Evolutionary conservation across 805 yeast species (phyloP).

Genomic region (Hanseniaspora pseudoguilliermondii): DNA sequence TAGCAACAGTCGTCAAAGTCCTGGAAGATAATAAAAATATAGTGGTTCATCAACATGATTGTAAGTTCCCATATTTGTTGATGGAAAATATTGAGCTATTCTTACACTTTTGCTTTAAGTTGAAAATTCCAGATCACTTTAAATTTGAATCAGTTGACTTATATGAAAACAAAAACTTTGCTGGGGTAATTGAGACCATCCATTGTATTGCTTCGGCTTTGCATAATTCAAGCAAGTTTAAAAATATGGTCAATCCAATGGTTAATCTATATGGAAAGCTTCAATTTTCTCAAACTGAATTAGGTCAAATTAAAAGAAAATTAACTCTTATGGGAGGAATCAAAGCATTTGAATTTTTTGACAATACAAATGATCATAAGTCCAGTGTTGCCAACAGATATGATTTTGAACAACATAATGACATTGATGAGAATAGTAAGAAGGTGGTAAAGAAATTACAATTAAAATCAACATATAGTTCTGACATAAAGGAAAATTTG

Average conservation of each 20-base stretch:
- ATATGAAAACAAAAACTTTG: constrained; percentile 81
- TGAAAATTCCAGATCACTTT: constrained; percentile 76
- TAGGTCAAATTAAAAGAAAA: constrained; percentile 48
- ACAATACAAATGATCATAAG: constrained; percentile 28
- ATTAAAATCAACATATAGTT: background rate
- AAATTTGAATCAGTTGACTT: constrained; percentile 85
- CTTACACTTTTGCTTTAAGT: constrained; percentile 52
- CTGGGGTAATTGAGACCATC: constrained; percentile 84
- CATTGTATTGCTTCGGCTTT: constrained; percentile 77
- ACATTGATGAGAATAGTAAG: constrained; percentile 5
- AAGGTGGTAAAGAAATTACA: background rate
- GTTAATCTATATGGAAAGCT: constrained; percentile 49
- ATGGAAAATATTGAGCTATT: constrained; percentile 86
- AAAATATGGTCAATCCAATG: constrained; percentile 48
- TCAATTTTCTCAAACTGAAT: constrained; percentile 51
- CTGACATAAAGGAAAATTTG: background rate
- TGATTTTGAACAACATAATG: constrained; percentile 15
- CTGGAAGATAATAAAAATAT: constrained; percentile 55
- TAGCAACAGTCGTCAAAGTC: constrained; percentile 64
- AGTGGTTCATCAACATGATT: constrained; percentile 42
- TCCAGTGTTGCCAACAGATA: constrained; percentile 19
- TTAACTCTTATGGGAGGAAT: constrained; percentile 41
- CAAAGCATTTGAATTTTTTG: constrained; percentile 61
- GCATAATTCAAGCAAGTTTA: constrained; percentile 31
- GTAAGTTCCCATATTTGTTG: constrained; percentile 69